phyloP scores from a whole-genome alignment of 2,329 filamentous ascomycete genomes.

The Colletotrichum cordylinicola region DNA sequence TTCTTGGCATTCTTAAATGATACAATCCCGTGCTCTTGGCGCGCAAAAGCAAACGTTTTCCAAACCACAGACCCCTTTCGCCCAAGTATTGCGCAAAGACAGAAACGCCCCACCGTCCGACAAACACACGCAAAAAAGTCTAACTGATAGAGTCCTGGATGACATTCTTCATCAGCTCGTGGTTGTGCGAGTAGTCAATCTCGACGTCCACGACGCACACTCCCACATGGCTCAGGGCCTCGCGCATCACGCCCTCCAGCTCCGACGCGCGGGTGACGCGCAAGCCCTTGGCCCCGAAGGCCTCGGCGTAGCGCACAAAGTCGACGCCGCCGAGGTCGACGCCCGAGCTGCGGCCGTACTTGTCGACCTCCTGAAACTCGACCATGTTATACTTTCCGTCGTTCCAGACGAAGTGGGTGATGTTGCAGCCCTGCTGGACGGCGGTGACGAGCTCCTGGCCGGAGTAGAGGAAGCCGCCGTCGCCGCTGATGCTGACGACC shows the following conservation, averaged over 20 bases:
- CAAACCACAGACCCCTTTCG: background rate
- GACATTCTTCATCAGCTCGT: slow-evolving; percentile 44
- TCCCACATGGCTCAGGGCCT: slow-evolving; percentile 46
- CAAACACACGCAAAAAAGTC: background rate
- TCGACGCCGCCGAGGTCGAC: slow-evolving; percentile 51
- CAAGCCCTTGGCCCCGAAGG: slow-evolving; percentile 51
- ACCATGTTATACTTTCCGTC: slow-evolving; percentile 57
- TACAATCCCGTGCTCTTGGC: background rate
- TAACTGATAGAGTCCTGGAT: slow-evolving; percentile 32
- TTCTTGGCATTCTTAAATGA: background rate
- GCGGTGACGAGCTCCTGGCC: slow-evolving; percentile 51
- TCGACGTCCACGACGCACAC: slow-evolving; percentile 50
- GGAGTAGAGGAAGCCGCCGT: slow-evolving; percentile 56
- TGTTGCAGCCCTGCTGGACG: slow-evolving; percentile 50
- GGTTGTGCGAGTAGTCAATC: slow-evolving; percentile 50
- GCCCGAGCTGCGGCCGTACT: slow-evolving; percentile 50
- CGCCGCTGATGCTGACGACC: slow-evolving; percentile 49
- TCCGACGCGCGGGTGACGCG: slow-evolving; percentile 41
- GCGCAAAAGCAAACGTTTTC: background rate
- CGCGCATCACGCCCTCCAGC: slow-evolving; percentile 46
- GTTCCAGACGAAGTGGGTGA: slow-evolving; percentile 57
- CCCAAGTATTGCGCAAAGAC: background rate
- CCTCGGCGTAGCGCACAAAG: slow-evolving; percentile 52
- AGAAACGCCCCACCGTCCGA: background rate
- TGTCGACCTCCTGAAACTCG: slow-evolving; percentile 55